Conservation (phyloP, 2,329 filamentous ascomycete genomes). For the Pseudogymnoascus destructans region DNA sequence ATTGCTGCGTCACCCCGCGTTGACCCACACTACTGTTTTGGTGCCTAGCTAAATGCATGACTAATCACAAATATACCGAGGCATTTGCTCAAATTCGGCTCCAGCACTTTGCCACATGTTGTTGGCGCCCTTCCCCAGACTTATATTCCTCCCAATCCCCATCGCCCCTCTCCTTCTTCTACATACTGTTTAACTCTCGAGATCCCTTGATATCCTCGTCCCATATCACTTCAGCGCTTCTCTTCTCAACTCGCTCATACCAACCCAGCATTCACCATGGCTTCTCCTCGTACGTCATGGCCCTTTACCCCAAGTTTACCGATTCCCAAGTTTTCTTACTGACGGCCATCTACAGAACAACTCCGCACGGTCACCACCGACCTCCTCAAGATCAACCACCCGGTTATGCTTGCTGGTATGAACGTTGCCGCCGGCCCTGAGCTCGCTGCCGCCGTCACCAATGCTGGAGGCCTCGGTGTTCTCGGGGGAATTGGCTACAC, state of each 20-base stretch:
- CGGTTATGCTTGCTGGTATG: constrained; percentile 92
- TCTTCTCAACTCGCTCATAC: constrained; percentile 11
- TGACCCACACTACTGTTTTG: constrained; percentile 3
- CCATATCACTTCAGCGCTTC: neutral
- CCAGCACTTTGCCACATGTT: constrained; percentile 7
- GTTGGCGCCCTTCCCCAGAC: neutral
- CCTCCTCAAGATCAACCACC: constrained; percentile 96
- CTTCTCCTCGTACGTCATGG: constrained; percentile 59
- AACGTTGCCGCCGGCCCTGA: constrained; percentile 96
- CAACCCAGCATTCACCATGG: constrained; percentile 39
- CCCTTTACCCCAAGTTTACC: neutral
- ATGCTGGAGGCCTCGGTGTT: constrained; percentile 91
- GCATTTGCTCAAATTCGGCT: constrained; percentile 22
- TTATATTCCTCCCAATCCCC: neutral
- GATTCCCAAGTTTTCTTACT: constrained; percentile 16
- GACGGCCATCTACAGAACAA: constrained; percentile 45
- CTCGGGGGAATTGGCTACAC: constrained; percentile 94
- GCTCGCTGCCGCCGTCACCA: constrained; percentile 91
- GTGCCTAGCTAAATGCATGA: constrained; percentile 6
- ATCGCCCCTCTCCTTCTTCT: neutral
- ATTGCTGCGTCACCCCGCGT: constrained; percentile 4
- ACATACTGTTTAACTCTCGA: neutral
- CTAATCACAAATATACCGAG: constrained; percentile 17
- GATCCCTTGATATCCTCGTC: neutral
- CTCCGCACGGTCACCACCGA: constrained; percentile 88